A percentile compares a stretch with the other conserved stretches of the same genome.
These are phyloP conservation scores for Globisporangium polare DNA, from an alignment of 352 stramenopile genomes.

Conservation along the genomic window DNA sequence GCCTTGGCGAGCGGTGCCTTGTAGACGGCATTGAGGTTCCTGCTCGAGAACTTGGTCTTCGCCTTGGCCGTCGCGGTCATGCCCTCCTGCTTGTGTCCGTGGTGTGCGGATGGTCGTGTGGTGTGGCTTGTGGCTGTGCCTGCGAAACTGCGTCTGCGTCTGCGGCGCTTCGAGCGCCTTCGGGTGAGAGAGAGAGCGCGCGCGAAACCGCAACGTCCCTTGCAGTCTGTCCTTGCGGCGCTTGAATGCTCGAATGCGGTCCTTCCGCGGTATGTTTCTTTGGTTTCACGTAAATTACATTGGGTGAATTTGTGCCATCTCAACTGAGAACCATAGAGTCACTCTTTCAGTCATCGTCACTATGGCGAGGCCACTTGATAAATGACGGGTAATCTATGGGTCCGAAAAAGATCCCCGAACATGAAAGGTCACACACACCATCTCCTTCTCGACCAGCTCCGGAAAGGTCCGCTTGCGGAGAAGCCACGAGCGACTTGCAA, in stretches of 20 bases:
- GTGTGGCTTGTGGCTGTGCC: background rate
- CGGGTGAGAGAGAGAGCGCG: background rate
- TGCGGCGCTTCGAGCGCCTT: background rate
- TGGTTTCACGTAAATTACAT: conserved; percentile 8
- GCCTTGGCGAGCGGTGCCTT: conserved; percentile 47
- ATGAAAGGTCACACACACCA: conserved; percentile 6
- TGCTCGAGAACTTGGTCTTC: conserved; percentile 70
- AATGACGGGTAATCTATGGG: background rate
- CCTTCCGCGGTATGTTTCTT: conserved; percentile 4
- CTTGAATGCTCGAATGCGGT: background rate
- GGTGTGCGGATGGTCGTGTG: background rate
- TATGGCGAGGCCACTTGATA: background rate
- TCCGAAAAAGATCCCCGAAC: background rate
- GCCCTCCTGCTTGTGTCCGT: background rate
- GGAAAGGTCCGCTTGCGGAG: background rate
- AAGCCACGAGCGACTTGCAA: too few relatives aligned
- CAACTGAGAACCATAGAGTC: background rate
- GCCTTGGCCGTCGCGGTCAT: conserved; percentile 49
- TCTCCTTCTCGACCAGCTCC: background rate
- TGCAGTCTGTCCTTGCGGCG: background rate
- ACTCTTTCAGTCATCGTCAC: background rate
- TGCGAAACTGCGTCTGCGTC: conserved; percentile 3
- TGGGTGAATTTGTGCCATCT: background rate
- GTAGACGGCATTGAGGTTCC: conserved; percentile 69
- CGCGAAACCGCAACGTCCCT: conserved; percentile 7